A percentile compares a stretch with the other conserved stretches of the same genome.
These are phyloP conservation scores for Yarrowia deformans DNA, from an alignment of 805 yeast species.

Conservation along the genomic window DNA sequence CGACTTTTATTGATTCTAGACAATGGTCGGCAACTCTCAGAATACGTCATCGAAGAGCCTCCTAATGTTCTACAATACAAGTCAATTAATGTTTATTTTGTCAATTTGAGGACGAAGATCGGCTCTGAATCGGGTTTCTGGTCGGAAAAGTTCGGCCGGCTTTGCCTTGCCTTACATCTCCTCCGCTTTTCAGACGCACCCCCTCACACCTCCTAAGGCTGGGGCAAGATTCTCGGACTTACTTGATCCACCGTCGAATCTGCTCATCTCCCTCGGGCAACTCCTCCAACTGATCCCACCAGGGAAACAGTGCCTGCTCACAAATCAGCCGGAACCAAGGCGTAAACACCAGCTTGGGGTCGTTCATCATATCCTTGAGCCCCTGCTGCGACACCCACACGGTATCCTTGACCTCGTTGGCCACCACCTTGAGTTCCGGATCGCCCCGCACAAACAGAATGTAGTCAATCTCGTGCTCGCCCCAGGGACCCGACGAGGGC, in stretches of 20 bases:
- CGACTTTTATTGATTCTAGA: no score
- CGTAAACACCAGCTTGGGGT: conserved; percentile 74
- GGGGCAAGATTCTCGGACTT: no score
- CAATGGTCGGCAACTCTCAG: no score
- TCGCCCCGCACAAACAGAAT: conserved; percentile 76
- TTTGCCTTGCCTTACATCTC: not conserved
- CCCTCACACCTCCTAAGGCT: no score
- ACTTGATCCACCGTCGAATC: conserved; percentile 35
- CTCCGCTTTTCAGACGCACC: no score
- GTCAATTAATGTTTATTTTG: no score
- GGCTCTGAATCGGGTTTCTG: no score
- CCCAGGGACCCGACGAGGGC: conserved; percentile 81
- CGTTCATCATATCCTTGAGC: conserved; percentile 77
- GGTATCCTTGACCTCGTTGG: conserved; percentile 85
- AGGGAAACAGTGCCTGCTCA: conserved; percentile 83
- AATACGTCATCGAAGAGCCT: no score
- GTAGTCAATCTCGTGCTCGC: conserved; percentile 97
- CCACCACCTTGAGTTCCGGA: conserved; percentile 60
- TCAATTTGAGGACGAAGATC: no score
- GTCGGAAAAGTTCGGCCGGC: no score
- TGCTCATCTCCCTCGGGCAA: conserved; percentile 37
- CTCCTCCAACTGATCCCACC: conserved; percentile 86
- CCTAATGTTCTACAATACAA: no score
- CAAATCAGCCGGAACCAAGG: conserved; percentile 99
- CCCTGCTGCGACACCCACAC: conserved; percentile 74